Conservation (phyloP, 345 rosid species). For the Rhizophora apiculata region DNA sequence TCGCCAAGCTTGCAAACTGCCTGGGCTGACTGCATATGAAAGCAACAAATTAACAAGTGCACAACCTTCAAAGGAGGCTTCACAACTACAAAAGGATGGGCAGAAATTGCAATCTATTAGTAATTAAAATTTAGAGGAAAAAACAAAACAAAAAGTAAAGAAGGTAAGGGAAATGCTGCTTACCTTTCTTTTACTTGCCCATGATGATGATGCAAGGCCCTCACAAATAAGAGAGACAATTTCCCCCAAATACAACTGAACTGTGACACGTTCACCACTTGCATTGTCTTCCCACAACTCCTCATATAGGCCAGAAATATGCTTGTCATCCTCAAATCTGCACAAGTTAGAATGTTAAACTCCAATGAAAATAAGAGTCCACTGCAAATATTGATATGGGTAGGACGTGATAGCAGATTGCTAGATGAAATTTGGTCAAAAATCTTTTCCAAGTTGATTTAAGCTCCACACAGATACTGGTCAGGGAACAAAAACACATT, state of each 20-base stretch:
- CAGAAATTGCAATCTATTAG: slow-evolving; percentile 8
- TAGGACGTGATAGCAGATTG: not conserved
- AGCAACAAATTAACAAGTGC: slow-evolving; percentile 8
- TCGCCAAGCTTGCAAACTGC: slow-evolving; percentile 82
- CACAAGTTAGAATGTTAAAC: slow-evolving; percentile 13
- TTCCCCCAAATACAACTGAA: slow-evolving; percentile 79
- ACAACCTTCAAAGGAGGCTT: slow-evolving; percentile 2
- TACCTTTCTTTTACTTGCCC: slow-evolving; percentile 88
- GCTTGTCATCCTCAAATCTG: slow-evolving; percentile 96
- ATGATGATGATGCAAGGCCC: slow-evolving; percentile 75
- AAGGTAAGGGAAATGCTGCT: slow-evolving; percentile 4
- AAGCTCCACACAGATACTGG: too few relatives aligned
- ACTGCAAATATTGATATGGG: not conserved
- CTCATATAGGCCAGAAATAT: slow-evolving; percentile 76
- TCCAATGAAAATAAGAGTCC: not conserved
- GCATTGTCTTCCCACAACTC: slow-evolving; percentile 95
- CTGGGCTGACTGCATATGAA: slow-evolving; percentile 61
- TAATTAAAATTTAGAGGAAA: not conserved
- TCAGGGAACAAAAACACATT: too few relatives aligned
- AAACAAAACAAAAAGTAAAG: slow-evolving; percentile 9
- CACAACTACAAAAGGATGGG: not conserved
- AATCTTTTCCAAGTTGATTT: too few relatives aligned
- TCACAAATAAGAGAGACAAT: slow-evolving; percentile 70
- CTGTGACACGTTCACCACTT: slow-evolving; percentile 77
- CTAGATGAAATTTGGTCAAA: not conserved